These are phyloP conservation scores for Brassica cretica DNA, from an alignment of 345 rosid species.

Conservation along the genomic window DNA sequence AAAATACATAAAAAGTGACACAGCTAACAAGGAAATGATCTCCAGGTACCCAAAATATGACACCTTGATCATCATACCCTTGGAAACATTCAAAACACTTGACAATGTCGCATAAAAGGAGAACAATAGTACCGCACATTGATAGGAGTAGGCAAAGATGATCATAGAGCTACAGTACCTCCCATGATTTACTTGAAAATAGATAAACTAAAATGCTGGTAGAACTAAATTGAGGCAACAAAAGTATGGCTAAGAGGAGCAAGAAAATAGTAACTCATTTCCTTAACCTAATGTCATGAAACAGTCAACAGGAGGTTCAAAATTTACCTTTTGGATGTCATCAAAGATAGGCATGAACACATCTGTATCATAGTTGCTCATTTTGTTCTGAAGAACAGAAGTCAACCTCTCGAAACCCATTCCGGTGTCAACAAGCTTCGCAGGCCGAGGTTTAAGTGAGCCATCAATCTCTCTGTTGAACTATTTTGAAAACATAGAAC, in stretches of 20 bases:
- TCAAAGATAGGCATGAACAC: slow-evolving; percentile 80
- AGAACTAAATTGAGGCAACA: background rate
- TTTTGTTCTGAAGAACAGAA: slow-evolving; percentile 75
- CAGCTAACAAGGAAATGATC: background rate
- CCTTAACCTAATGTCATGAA: background rate
- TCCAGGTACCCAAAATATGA: background rate
- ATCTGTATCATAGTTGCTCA: slow-evolving; percentile 94
- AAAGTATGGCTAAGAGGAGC: background rate
- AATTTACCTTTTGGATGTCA: slow-evolving; percentile 65
- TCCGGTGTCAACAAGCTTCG: slow-evolving; percentile 94
- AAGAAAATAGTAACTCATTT: background rate
- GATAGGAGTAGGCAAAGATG: background rate
- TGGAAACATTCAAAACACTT: background rate
- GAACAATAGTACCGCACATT: background rate
- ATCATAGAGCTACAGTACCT: background rate
- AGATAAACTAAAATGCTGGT: background rate
- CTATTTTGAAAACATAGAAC: slow-evolving; percentile 36
- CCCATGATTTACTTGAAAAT: background rate
- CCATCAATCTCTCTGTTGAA: slow-evolving; percentile 82
- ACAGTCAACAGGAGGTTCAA: background rate
- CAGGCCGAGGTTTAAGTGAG: slow-evolving; percentile 68
- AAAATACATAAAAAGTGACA: background rate
- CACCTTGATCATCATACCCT: background rate
- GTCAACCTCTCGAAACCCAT: slow-evolving; percentile 89
- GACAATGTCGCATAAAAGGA: background rate